A percentile compares a stretch with the other conserved stretches of the same genome.
These are phyloP conservation scores for Suhomyces bribrorum DNA, from an alignment of 1,139 yeast species.

Conservation along the genomic window DNA sequence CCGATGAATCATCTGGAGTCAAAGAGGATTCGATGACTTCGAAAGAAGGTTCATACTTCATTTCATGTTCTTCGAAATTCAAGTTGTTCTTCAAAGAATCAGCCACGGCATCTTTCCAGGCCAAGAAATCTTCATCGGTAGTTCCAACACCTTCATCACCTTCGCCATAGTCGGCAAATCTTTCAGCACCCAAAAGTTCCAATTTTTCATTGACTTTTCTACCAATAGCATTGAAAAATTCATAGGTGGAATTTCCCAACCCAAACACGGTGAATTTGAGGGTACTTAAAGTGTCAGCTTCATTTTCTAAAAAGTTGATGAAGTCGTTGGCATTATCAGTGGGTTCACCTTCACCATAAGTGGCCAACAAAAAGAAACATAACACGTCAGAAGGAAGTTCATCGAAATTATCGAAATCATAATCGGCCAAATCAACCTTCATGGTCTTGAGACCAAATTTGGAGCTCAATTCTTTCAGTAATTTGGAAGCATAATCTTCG, in stretches of 20 bases:
- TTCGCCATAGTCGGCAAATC: conserved; percentile 74
- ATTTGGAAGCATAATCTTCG: conserved; percentile 91
- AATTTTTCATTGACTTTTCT: conserved; percentile 52
- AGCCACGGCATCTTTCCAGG: conserved; percentile 85
- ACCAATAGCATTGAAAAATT: conserved; percentile 84
- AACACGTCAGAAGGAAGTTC: conserved; percentile 53
- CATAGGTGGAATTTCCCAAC: conserved; percentile 91
- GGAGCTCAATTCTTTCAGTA: conserved; percentile 83
- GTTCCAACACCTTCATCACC: conserved; percentile 97
- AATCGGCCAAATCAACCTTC: conserved; percentile 87
- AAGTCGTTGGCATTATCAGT: conserved; percentile 89
- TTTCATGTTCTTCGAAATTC: conserved; percentile 73
- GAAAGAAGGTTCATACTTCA: conserved; percentile 73
- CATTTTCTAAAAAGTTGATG: conserved; percentile 58
- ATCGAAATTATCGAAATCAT: conserved; percentile 75
- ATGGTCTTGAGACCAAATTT: conserved; percentile 80
- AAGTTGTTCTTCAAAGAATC: conserved; percentile 66
- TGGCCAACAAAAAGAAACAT: conserved; percentile 78
- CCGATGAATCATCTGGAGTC: conserved; percentile 38
- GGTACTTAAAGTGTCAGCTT: conserved; percentile 61
- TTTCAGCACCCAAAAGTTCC: conserved; percentile 66
- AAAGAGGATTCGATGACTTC: conserved; percentile 41
- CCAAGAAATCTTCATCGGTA: conserved; percentile 89
- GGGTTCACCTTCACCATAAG: conserved; percentile 98
- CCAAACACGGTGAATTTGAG: conserved; percentile 79